Evolutionary conservation across 2,329 filamentous ascomycete species (phyloP).

Genomic region (Talaromyces atroroseus): DNA sequence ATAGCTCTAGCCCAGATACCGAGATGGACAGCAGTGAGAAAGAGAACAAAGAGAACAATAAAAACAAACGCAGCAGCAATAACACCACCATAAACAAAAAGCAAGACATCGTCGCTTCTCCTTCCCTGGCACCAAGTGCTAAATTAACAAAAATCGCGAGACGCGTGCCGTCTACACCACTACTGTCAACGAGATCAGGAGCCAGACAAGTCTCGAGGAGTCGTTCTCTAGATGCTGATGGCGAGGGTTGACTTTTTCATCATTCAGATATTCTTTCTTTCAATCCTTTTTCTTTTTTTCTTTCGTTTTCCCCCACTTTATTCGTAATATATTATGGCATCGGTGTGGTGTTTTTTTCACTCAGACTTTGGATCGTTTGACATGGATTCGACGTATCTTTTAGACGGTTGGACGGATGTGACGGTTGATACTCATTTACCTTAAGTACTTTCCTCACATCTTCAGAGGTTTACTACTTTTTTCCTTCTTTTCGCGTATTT

Average conservation of each 20-base stretch:
- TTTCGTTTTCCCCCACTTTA: no score
- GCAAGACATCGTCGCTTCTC: neutral
- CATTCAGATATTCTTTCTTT: neutral
- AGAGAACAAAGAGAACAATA: conserved; percentile 24
- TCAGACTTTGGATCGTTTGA: neutral
- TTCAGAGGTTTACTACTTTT: no score
- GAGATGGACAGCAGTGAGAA: conserved; percentile 37
- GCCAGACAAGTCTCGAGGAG: conserved; percentile 23
- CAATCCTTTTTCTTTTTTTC: neutral
- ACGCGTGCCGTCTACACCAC: conserved; percentile 33
- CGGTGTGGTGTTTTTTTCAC: neutral
- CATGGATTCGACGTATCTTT: neutral
- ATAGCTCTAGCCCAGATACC: conserved; percentile 28
- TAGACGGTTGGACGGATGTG: no score
- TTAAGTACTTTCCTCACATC: neutral
- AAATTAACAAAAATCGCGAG: conserved; percentile 25
- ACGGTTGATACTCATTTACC: neutral
- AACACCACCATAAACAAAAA: neutral
- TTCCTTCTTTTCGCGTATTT: conserved; percentile 8
- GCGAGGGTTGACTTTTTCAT: conserved; percentile 9
- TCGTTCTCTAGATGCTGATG: conserved; percentile 29
- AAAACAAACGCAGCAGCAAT: neutral
- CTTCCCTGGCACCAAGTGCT: conserved; percentile 14
- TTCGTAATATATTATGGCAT: neutral
- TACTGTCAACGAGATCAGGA: conserved; percentile 18